Conservation (phyloP, 1,284 basidiomycete genomes). For the Fomes fomentarius region DNA sequence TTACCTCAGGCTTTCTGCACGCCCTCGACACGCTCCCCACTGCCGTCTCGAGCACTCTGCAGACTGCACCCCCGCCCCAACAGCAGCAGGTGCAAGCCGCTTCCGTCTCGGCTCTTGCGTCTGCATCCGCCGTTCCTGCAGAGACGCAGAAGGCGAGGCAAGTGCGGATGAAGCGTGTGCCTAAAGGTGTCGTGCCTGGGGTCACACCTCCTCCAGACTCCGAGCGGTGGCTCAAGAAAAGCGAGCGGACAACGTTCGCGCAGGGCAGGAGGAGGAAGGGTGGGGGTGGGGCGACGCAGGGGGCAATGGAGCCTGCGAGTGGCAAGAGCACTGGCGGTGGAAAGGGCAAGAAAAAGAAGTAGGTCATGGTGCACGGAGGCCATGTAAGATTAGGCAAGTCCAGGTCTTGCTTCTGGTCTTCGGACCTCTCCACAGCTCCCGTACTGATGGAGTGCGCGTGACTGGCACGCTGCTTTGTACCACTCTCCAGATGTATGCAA, state of each 20-base stretch:
- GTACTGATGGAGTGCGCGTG: constrained; percentile 9
- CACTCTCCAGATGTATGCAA: not conserved
- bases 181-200: constrained; percentile 70
- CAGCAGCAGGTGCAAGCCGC: constrained; percentile 29
- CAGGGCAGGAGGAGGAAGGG: constrained; percentile 53
- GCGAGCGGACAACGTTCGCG: constrained; percentile 62
- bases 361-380: constrained; percentile 28
- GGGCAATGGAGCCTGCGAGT: constrained; percentile 43
- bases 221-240: constrained; percentile 84
- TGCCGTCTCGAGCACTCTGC: constrained; percentile 54
- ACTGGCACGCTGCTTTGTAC: constrained; percentile 4
- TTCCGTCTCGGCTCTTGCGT: constrained; percentile 38
- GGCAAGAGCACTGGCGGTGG: constrained; percentile 39
- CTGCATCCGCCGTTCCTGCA: constrained; percentile 32
- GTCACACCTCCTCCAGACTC: constrained; percentile 79
- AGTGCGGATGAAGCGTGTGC: constrained; percentile 67
- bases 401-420: not conserved
- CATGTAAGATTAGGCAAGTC: constrained; percentile 21
- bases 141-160: constrained; percentile 45
- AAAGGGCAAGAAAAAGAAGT: constrained; percentile 58
- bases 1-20: constrained; percentile 68
- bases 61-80: constrained; percentile 59
- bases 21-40: constrained; percentile 62
- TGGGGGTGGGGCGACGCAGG: constrained; percentile 70
- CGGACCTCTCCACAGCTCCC: not conserved